Evolutionary conservation across 371 early-diverging fungal genomes (phyloP).

Genomic region (Rhizopus arrhizus): DNA sequence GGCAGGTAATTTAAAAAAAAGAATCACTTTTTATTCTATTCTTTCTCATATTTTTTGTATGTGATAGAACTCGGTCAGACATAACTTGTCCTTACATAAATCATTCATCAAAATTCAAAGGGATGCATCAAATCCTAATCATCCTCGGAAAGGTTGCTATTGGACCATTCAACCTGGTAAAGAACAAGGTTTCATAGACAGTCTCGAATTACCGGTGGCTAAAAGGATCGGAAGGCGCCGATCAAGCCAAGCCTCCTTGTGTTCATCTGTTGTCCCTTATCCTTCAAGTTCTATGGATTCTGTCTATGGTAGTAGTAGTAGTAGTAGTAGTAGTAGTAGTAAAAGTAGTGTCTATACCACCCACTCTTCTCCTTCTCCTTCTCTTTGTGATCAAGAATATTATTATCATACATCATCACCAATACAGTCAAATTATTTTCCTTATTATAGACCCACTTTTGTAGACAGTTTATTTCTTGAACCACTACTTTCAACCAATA

Average conservation of each 20-base stretch:
- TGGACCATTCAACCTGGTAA: constrained; percentile 54
- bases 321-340: neutral
- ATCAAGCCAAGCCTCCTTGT: neutral
- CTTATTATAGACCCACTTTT: neutral
- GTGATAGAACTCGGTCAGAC: constrained; percentile 91
- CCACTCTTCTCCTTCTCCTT: neutral
- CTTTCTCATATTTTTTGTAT: neutral
- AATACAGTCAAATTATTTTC: neutral
- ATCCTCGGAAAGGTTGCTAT: constrained; percentile 37
- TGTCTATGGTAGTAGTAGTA: neutral
- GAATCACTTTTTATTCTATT: neutral
- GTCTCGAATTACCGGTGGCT: constrained; percentile 14
- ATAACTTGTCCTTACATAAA: constrained; percentile 92
- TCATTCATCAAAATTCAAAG: constrained; percentile 37
- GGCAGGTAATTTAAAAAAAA: constrained; percentile 69
- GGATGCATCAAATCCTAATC: constrained; percentile 19
- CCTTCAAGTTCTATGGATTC: neutral
- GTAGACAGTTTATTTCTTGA: neutral
- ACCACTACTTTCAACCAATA: neutral
- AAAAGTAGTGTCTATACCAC: neutral
- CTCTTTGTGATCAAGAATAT: neutral
- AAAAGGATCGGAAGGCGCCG: constrained; percentile 4
- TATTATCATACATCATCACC: neutral
- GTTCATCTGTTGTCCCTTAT: neutral
- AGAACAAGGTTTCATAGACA: constrained; percentile 37